These are phyloP conservation scores for Solanum rostratum DNA, from an alignment of 257 asterid species.

Conservation along the genomic window DNA sequence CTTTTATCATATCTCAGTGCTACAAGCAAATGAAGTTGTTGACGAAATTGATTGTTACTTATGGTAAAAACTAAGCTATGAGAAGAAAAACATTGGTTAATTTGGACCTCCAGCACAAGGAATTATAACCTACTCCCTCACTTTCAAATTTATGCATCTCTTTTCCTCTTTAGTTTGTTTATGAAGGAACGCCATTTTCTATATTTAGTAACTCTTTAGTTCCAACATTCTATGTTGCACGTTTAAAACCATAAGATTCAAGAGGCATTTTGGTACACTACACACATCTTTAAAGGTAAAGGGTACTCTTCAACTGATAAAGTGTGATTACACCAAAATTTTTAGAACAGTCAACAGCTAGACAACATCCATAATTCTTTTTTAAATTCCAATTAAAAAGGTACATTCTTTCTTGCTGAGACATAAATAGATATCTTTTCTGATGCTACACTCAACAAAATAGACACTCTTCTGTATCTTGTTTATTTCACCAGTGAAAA, in stretches of 20 bases:
- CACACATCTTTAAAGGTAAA: background rate
- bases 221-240: background rate
- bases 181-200: background rate
- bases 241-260: background rate
- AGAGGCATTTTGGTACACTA: background rate
- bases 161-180: background rate
- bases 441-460: background rate
- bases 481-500: background rate
- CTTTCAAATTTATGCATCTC: background rate
- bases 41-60: background rate
- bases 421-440: background rate
- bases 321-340: background rate
- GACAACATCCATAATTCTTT: background rate
- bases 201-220: background rate
- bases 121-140: background rate
- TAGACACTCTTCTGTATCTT: background rate
- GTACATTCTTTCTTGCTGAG: background rate
- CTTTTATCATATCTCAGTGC: background rate
- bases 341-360: background rate
- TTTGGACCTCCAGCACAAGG: background rate
- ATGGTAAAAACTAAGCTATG: background rate
- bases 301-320: background rate
- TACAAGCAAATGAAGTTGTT: background rate
- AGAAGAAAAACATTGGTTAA: background rate
- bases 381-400: background rate